Base-by-base conservation (phyloP, 306 rosid species). In the Trifolium dubium region DNA sequence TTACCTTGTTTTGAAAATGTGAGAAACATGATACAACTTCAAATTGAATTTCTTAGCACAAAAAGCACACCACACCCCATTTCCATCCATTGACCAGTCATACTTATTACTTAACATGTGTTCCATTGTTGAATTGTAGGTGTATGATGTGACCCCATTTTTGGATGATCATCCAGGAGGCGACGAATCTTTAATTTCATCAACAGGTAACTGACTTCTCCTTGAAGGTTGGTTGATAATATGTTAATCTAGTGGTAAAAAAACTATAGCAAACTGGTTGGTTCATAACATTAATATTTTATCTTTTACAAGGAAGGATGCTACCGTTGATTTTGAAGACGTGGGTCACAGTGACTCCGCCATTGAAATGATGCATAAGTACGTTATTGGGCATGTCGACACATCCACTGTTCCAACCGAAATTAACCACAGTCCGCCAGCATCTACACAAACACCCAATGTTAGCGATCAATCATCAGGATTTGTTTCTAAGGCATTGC, bases 151-250 rank as follows among this genome's bases (percentile, higher is more conserved):
- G 49, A 88, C 92, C 58, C 76, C 84, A 29, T 87, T 88, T 80
- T 68, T 90, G 86, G 91, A 88, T 64, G 98, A 92, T 53, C 98
- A 92, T 80, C 96, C 95, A 11, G 96, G 95, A 51, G 98, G 98
- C 12, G 98, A 87, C 12, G 95, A 92, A 81, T 83, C 82, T 76
- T 84, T 90, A 84, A 34, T 88, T 61, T 81, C 86, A 30, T 62
- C 96, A 43, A 69, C 86, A 0, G 98, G 91, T 88, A 84, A 77
- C 80, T 3, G 23, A 78, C 62, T 49, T 73, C 39, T 74, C 71
- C 53, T 14, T 7, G 46, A 23, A 59, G 67, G 17, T 41, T 72
- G 51, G 47, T 67, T 76, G 44, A 55, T 64, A 44, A 44, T 47
- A 14, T 47, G 13, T 47, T 47, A 46, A 46, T 46, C 34, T 3